Percentiles rank a stretch among this genome's conserved stretches.
Conservation (phyloP, 2,329 filamentous ascomycete genomes). For the Ceratocystis alfenasii region DNA sequence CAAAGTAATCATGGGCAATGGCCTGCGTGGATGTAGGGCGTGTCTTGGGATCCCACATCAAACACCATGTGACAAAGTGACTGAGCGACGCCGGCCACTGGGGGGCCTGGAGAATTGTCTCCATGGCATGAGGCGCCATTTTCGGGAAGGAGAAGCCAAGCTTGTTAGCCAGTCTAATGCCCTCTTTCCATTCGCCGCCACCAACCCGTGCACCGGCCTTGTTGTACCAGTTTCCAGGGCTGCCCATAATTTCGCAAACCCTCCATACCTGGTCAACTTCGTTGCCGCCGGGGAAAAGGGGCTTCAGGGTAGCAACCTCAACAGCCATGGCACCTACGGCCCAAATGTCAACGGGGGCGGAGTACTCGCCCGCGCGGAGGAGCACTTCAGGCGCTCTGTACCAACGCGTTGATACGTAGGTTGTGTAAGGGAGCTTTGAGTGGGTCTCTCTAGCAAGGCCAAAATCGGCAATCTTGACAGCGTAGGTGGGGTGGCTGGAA, state of each 20-base stretch:
- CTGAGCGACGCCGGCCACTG: constrained; percentile 84
- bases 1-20: constrained; percentile 89
- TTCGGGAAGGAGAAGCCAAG: constrained; percentile 97
- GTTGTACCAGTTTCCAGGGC: constrained; percentile 95
- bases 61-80: constrained; percentile 93
- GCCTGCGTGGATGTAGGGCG: constrained; percentile 87
- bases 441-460: constrained; percentile 94
- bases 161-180: constrained; percentile 82
- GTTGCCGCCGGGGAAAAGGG: constrained; percentile 91
- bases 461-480: constrained; percentile 97
- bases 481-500: constrained; percentile 84
- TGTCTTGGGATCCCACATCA: constrained; percentile 95
- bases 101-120: constrained; percentile 78
- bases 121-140: constrained; percentile 96
- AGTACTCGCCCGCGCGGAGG: constrained; percentile 88
- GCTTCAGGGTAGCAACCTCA: constrained; percentile 91
- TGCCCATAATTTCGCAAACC: constrained; percentile 98
- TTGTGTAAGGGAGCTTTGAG: constrained; percentile 92
- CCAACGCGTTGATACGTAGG: constrained; percentile 96
- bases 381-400: constrained; percentile 94
- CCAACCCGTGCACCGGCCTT: constrained; percentile 78
- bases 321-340: constrained; percentile 97
- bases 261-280: constrained; percentile 99
- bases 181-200: constrained; percentile 95
- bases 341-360: constrained; percentile 96